Evolutionary conservation across 148 eudicot genomes (phyloP), one percentile per base, ranked within the genome.

Genomic region (Gaultheria prostrata): DNA sequence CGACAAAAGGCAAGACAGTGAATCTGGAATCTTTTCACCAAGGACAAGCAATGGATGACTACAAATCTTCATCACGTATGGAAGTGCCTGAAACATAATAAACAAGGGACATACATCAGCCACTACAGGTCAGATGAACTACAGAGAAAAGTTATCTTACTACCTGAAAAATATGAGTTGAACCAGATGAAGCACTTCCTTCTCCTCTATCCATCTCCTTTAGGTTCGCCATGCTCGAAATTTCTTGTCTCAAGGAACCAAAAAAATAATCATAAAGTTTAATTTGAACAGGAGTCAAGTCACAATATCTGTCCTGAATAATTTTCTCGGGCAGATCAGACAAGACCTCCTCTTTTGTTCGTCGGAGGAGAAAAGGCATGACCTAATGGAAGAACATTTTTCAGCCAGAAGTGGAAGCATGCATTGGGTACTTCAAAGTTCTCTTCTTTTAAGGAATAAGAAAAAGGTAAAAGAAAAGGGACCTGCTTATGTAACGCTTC

Each of bases 401-500:
- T 80, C 82, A 86, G 84, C 76, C 49, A 83, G 30, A 51, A 51
- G 20, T 48, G 67, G 45, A 79, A 72, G 50, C 15, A 43, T 18
- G 30, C 17, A 84, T 67, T 84, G 43, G 24, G 39, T 35, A 33
- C 20, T 77, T 53, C 28, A 2, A 69, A 54, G 67, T 26, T 18
- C 21, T 46, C 20, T 15, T 2, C 59, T 15, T 49, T 17, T 24
- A 28, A 71, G 17, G 46, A 33, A 48, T 15, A 46, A 53, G 7
- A 48, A 26, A 59, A 8, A 9, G 24, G 12, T 67, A 43, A 26
- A 51, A 75, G 54, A 33, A 67, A 21, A 77, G 4, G 20, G 17
- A 91, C 93, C 92, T 97, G 99, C 90, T 97, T 97, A 89, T 97
- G 99, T 92, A 97, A 86, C 81, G 99, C 99, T 89, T 97, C 99